Evolutionary conservation across 805 yeast species (phyloP), one percentile per base, ranked within the genome.

Genomic region (Schizosaccharomyces octosporus): DNA sequence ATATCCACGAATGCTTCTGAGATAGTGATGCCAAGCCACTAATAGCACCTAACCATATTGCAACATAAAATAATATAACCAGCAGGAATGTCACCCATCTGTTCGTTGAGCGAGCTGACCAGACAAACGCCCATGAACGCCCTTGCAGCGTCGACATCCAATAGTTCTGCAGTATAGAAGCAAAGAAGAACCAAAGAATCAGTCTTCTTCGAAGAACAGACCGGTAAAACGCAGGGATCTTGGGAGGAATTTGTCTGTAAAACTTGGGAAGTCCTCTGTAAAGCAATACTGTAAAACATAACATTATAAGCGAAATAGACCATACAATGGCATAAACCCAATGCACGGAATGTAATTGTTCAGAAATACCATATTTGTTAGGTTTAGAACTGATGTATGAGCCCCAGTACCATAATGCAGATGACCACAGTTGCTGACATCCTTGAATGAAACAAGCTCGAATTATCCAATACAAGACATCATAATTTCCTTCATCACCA

Each of bases 361-460:
- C 51, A 7, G 51, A 45, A 45, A 45, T 4, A 11, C 51, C 51
- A n/a, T 11, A 19, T 45, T 24, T 45, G n/a, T 45, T 45, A 5
- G 51, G 51, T 45, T 45, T 45, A 13, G 21, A n/a, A 13, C 13
- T 36, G 4, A 21, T 19, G 11, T 41, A 41, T 19, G 61, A 32
- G 21, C 61, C 61, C 61, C 61, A 59, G 41, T 39, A 59, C 61
- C 61, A 59, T 29, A 59, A 19, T 2, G 61, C 61, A 17, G 61
- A 55, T 17, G 54, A 39, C 54, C 54, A 59, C 11, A 59, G 9
- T 43, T 59, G 61, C 41, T 59, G 61, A 4, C 55, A 21, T 41
- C 61, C 61, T 48, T 59, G 61, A 11, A 59, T 48, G 55, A 41
- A 24, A 59, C 54, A 39, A 29, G 61, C 61, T 19, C 61, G 29